Conservation (phyloP, 1,284 basidiomycete genomes). For the Exobasidium cylindrosporum region DNA sequence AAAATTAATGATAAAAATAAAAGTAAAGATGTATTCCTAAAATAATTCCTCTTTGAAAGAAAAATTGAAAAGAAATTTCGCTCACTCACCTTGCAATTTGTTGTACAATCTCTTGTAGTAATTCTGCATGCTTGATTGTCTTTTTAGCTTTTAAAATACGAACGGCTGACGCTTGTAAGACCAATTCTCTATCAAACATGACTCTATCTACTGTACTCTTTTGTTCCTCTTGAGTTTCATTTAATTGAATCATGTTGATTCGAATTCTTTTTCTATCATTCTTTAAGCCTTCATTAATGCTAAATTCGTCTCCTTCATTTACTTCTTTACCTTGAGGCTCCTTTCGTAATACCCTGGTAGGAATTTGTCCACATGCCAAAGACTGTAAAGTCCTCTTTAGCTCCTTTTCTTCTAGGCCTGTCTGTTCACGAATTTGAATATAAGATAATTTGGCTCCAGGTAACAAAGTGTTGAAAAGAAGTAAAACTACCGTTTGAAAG, state of each 20-base stretch:
- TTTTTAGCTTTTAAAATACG: conserved; percentile 53
- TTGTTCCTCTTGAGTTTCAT: conserved; percentile 86
- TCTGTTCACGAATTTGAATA: conserved; percentile 68
- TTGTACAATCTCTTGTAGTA: conserved; percentile 47
- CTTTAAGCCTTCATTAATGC: conserved; percentile 77
- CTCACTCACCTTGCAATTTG: conserved; percentile 28
- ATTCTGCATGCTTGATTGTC: conserved; percentile 44
- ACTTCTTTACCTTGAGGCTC: conserved; percentile 77
- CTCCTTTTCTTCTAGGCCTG: conserved; percentile 65
- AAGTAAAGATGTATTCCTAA: neutral
- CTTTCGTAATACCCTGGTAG: conserved; percentile 73
- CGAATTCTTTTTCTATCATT: conserved; percentile 77
- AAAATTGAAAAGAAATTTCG: neutral
- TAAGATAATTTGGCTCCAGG: conserved; percentile 63
- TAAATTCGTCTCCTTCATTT: conserved; percentile 71
- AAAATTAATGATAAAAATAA: neutral
- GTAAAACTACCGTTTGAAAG: conserved; percentile 79
- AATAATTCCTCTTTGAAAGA: neutral
- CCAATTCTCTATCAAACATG: conserved; percentile 78
- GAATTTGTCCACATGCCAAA: conserved; percentile 81
- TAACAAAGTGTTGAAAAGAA: conserved; percentile 74
- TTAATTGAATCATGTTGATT: conserved; percentile 94
- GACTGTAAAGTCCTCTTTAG: conserved; percentile 82
- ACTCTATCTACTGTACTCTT: conserved; percentile 77
- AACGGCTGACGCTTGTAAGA: conserved; percentile 81